These are phyloP conservation scores for Hypholoma sublateritium DNA, from an alignment of 768 basidiomycete genomes.

Conservation along the genomic window DNA sequence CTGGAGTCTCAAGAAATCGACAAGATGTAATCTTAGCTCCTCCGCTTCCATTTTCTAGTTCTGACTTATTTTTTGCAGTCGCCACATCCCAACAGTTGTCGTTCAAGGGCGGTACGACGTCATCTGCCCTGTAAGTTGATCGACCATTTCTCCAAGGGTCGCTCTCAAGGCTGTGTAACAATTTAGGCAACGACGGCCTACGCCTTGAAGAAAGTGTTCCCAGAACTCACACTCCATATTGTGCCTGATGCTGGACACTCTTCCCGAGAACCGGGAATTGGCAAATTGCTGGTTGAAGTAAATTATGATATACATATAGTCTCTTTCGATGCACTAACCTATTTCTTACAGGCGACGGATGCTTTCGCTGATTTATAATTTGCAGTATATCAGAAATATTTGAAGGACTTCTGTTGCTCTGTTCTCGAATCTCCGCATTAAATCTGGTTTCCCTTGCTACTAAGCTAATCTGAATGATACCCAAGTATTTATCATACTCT, in stretches of 20 bases:
- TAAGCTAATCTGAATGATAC: too few species aligned
- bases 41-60: background rate
- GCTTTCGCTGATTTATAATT: conserved; percentile 17
- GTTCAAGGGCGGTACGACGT: conserved; percentile 90
- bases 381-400: background rate
- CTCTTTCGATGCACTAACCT: background rate
- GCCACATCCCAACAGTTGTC: conserved; percentile 81
- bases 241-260: conserved; percentile 90
- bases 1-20: conserved; percentile 82
- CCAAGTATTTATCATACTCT: too few species aligned
- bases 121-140: conserved; percentile 69
- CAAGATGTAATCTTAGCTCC: conserved; percentile 63
- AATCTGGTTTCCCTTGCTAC: too few species aligned
- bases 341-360: conserved; percentile 14
- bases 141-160: background rate
- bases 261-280: conserved; percentile 69
- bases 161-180: background rate
- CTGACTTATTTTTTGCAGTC: conserved; percentile 41
- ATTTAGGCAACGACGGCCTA: conserved; percentile 75
- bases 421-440: too few species aligned
- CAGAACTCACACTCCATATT: conserved; percentile 67
- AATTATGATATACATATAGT: background rate
- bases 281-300: conserved; percentile 72
- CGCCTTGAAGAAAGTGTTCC: conserved; percentile 81
- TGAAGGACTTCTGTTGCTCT: too few species aligned